A percentile compares a stretch with the other conserved stretches of the same genome.
These are phyloP conservation scores for Euclidium syriacum DNA, from an alignment of 345 rosid genomes.

Conservation along the genomic window DNA sequence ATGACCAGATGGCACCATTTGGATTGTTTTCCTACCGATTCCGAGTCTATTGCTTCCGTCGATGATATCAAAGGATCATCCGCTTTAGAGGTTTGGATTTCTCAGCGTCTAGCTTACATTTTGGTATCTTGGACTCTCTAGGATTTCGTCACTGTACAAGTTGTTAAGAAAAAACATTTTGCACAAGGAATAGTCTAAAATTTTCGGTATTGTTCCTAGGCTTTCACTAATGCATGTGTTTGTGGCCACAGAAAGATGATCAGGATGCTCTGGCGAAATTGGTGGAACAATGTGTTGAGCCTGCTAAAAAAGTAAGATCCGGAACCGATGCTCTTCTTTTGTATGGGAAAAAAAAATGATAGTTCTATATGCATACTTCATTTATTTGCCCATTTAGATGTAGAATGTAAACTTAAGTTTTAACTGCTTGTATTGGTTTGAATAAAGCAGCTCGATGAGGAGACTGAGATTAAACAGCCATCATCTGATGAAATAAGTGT, in stretches of 20 bases:
- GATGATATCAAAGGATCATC: constrained; percentile 57
- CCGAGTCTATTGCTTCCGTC: constrained; percentile 33
- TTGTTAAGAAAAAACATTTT: too few relatives aligned
- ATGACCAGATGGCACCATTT: constrained; percentile 78
- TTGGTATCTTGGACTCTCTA: neutral
- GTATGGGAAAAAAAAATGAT: neutral
- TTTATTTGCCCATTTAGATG: neutral
- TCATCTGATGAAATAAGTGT: constrained; percentile 1
- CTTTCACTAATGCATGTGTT: neutral
- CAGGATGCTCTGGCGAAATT: constrained; percentile 29
- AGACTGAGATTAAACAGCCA: neutral
- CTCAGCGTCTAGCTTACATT: neutral
- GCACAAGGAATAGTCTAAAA: neutral
- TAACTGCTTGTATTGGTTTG: neutral
- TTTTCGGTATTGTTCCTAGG: neutral
- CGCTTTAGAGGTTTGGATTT: constrained; percentile 38
- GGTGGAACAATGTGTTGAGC: constrained; percentile 21
- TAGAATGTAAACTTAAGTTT: neutral
- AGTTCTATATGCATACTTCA: neutral
- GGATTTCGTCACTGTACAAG: neutral
- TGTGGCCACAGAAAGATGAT: constrained; percentile 24
- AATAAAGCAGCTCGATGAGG: neutral
- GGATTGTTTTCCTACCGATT: constrained; percentile 45
- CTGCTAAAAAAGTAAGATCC: constrained; percentile 23
- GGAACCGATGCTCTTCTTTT: neutral